Base-by-base conservation (phyloP, 1,284 basidiomycete genomes). In the Fomitopsis pinicola region DNA sequence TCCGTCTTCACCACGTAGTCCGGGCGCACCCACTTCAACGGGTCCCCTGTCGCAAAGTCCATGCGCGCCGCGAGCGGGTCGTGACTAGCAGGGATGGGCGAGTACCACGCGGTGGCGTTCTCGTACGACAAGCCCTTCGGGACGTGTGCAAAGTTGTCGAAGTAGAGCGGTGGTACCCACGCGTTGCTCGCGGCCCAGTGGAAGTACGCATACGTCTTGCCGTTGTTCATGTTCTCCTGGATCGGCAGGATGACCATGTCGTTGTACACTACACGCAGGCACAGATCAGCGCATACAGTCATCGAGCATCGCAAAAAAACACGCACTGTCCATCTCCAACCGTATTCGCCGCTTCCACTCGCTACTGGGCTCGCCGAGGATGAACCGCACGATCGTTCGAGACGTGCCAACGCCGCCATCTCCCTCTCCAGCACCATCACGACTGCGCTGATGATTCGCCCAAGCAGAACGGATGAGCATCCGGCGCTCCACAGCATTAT, bases 1-100 rank as follows among this genome's bases (percentile, higher is more conserved):
- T 98, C 95, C 1, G 91, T 92, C 77, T 98, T 98, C 67, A 91
- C 85, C 42, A 98, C 86, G 69, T 88, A 97, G 71, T 97, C 92
- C 9, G 94, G 94, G 44, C 87, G 81, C 10, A 90, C 87, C 91
- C 91, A 93, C 9, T 82, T 77, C 45, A 71, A 75, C 2, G 81
- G 77, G 9, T 62, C 68, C 68, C 73, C 76, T 1, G 77, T 73
- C 22, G 68, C 72, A 55, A 79, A 75, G 67, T 89, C 85, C 59
- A 77, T 74, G 74, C 82, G 84, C 5, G 85, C 85, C 19, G 78
- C 70, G 30, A 77, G 68, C 22, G 89, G 81, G 69, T 92, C 90
- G 62, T 92, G 90, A 36, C 81, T 77, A 0, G 90, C 88, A 28
- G 88, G 79, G 3, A 76, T 73, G 12, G 85, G 86, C 0, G 87